Conservation (phyloP, 2,329 filamentous ascomycete genomes). For the Westerdykella ornata region DNA sequence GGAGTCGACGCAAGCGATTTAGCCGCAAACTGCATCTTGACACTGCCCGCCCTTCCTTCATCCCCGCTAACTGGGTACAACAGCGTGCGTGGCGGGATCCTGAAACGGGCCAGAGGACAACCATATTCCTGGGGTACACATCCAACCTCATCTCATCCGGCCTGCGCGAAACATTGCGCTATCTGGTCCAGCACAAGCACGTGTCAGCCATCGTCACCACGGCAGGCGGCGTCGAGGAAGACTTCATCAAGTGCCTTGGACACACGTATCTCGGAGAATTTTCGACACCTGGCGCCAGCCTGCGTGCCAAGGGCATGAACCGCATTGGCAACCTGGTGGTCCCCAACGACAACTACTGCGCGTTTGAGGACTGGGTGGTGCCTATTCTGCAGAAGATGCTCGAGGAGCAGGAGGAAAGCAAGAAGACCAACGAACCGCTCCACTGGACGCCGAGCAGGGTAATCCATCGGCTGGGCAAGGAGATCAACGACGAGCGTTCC, state of each 20-base stretch:
- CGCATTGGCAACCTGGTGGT: constrained; percentile 94
- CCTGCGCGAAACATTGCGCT: constrained; percentile 82
- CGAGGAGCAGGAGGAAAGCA: constrained; percentile 80
- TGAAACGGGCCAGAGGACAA: constrained; percentile 71
- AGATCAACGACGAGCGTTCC: constrained; percentile 86
- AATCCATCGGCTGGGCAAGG: constrained; percentile 80
- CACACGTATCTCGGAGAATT: constrained; percentile 91
- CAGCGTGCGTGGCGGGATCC: constrained; percentile 75
- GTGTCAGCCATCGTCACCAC: constrained; percentile 92
- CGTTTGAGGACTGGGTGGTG: constrained; percentile 95
- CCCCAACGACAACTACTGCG: constrained; percentile 94
- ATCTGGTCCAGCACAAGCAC: constrained; percentile 86
- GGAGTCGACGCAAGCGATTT: constrained; percentile 18
- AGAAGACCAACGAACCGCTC: constrained; percentile 57
- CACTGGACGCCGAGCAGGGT: constrained; percentile 94
- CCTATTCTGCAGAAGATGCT: constrained; percentile 94
- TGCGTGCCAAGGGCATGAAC: constrained; percentile 83
- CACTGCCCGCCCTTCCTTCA: constrained; percentile 11
- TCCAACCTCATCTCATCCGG: constrained; percentile 97
- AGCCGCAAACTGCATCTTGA: constrained; percentile 27
- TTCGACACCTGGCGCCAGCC: constrained; percentile 63
- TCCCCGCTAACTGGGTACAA: constrained; percentile 20
- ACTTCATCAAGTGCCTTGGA: constrained; percentile 96
- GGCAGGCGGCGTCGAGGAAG: constrained; percentile 91
- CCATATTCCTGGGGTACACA: constrained; percentile 95